Conservation (phyloP, 805 yeast genomes). For the Metschnikowia aberdeeniae region DNA sequence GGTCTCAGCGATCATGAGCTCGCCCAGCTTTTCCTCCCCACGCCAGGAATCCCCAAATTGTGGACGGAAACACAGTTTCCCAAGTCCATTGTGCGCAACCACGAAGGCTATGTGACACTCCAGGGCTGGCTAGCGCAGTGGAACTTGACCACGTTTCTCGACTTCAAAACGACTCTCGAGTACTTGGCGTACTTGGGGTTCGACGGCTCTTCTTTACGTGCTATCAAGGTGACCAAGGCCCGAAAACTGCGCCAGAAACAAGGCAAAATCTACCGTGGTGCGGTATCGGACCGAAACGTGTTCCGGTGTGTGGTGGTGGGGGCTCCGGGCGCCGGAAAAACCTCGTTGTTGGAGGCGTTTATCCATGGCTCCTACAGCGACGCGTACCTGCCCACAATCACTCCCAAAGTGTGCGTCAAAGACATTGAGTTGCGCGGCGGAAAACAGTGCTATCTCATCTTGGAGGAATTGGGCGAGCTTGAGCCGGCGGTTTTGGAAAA, state of each 20-base stretch:
- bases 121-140: conserved; percentile 99
- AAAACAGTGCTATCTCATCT: conserved; percentile 84
- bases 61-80: conserved; percentile 91
- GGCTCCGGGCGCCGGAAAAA: conserved; percentile 81
- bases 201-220: conserved; percentile 42
- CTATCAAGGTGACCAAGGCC: conserved; percentile 78
- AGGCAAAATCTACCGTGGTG: conserved; percentile 56
- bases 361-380: conserved; percentile 69
- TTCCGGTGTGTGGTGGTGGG: conserved; percentile 89
- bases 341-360: conserved; percentile 78
- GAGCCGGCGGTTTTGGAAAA: conserved; percentile 81
- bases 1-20: conserved; percentile 79
- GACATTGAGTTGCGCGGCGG: conserved; percentile 94
- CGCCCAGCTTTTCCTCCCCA: conserved; percentile 67
- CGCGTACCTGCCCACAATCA: conserved; percentile 73
- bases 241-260: conserved; percentile 68
- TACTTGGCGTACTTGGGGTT: conserved; percentile 89
- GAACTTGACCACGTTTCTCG: conserved; percentile 92
- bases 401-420: conserved; percentile 79
- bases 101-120: conserved; percentile 80
- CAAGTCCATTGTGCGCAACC: conserved; percentile 80
- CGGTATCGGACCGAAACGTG: conserved; percentile 79
- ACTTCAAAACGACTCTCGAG: conserved; percentile 77
- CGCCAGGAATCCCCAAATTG: conserved; percentile 86
- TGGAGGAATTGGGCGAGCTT: conserved; percentile 86